phyloP scores from a whole-genome alignment of 371 early-diverging fungal genomes.

The Rhizomucor pusillus region DNA sequence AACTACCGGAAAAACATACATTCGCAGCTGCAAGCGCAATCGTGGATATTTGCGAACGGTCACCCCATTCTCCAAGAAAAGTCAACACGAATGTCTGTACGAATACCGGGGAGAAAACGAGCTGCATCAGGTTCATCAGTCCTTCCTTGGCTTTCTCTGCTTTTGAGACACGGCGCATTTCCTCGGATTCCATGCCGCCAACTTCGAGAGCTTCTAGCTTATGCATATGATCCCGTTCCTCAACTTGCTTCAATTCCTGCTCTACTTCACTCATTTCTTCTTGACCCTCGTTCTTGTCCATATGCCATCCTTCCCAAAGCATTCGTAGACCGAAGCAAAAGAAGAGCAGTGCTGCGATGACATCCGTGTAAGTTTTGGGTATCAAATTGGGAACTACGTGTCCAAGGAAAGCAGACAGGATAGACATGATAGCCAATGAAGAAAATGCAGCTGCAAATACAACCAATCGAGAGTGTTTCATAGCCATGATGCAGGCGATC shows the following conservation, averaged over 20 bases:
- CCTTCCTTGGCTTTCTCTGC: conserved; percentile 42
- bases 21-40: conserved; percentile 94
- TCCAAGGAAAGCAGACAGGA: conserved; percentile 90
- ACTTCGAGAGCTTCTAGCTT: conserved; percentile 55
- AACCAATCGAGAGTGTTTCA: conserved; percentile 84
- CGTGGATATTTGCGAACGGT: conserved; percentile 91
- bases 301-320: conserved; percentile 79
- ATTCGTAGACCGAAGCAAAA: conserved; percentile 90
- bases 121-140: conserved; percentile 58
- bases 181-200: conserved; percentile 23
- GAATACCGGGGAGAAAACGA: conserved; percentile 87
- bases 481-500: conserved; percentile 95
- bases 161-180: conserved; percentile 10
- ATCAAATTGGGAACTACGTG: conserved; percentile 85
- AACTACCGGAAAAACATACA: conserved; percentile 35
- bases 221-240: conserved; percentile 58
- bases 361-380: conserved; percentile 81
- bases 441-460: conserved; percentile 87
- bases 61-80: conserved; percentile 98
- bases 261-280: conserved; percentile 91
- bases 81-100: conserved; percentile 93
- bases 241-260: conserved; percentile 80
- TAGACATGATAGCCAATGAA: conserved; percentile 90
- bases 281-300: conserved; percentile 82
- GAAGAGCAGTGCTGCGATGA: conserved; percentile 81